Evolutionary conservation across 129 eudicot genomes (phyloP), one percentile per base, ranked within the genome.

Genomic region (Glebionis coronaria): DNA sequence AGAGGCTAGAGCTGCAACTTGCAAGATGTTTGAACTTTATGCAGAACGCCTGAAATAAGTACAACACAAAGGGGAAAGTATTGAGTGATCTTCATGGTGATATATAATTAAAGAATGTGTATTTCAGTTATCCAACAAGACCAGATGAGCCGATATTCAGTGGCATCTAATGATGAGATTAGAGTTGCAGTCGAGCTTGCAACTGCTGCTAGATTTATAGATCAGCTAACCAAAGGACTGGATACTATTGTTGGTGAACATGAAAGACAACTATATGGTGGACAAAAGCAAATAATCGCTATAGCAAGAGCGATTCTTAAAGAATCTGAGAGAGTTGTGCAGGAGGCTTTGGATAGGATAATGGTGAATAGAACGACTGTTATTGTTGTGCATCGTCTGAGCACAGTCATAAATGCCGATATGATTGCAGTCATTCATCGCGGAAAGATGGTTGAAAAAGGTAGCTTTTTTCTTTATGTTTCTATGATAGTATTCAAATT

Each of bases 191-290:
- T 13, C 18, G 44, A 58, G 63, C 63, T 58, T 3, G 63, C 95
- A 29, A 87, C 83, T 81, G 95, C 95, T 76, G 81, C 89, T 53
- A 87, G 81, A 46, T 87, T 87, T 70, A 78, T 87, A 45, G 89
- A 83, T 67, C 81, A 83, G 52, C 75, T 87, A 6, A 89, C 95
- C 31, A 47, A 88, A 92, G 90, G 96, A 65, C 78, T 88, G 0
- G 90, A 88, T 78, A 82, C 87, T 16, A 85, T 85, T 92, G 96
- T 85, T 51, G 96, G 96, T 28, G 96, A 87, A 69, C 88, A 87
- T 74, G 95, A 88, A 44, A 84, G 88, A 19, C 95, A 84, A 67
- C 88, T 87, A 18, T 87, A 90, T 10, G 95, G 95, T 68, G 95
- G 95, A 44, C 95, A 87, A 66, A 87, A 87, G 75, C 95, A 87